These are phyloP conservation scores for Penicillium ucsense DNA, from an alignment of 495 filamentous ascomycete species.

Conservation along the genomic window DNA sequence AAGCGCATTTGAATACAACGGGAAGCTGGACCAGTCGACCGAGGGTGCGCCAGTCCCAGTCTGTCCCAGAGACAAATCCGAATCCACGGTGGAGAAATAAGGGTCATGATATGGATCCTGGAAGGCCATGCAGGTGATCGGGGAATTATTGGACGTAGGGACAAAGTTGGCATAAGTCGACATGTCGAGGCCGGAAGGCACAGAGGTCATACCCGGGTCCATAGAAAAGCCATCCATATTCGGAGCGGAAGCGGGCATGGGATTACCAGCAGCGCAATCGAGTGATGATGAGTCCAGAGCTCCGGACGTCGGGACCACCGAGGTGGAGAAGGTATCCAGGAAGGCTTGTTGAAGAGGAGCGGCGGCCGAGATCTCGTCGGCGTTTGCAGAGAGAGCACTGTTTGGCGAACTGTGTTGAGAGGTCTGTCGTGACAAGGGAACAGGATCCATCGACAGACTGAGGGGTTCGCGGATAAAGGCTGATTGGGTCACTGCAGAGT, in stretches of 20 bases:
- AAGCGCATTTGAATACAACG: constrained; percentile 49
- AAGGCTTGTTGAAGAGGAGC: constrained; percentile 54
- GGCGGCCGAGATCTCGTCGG: constrained; percentile 48
- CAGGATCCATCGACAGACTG: constrained; percentile 12
- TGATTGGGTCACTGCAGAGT: constrained; percentile 43
- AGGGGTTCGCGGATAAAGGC: constrained; percentile 30
- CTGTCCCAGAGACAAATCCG: constrained; percentile 57
- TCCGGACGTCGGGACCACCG: constrained; percentile 25
- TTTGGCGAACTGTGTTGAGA: constrained; percentile 67
- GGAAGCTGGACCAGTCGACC: constrained; percentile 68
- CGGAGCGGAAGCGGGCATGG: constrained; percentile 14
- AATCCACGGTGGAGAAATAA: constrained; percentile 43
- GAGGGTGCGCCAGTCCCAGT: constrained; percentile 52
- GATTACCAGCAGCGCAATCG: constrained; percentile 9
- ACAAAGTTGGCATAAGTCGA: constrained; percentile 27
- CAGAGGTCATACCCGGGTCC: constrained; percentile 30
- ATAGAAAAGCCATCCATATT: constrained; percentile 26
- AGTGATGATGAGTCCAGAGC: constrained; percentile 29
- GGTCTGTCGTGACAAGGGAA: constrained; percentile 13
- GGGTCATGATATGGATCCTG: constrained; percentile 35
- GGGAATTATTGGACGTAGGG: constrained; percentile 24
- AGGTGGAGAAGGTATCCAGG: constrained; percentile 40
- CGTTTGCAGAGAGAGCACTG: constrained; percentile 41
- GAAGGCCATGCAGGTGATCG: constrained; percentile 34
- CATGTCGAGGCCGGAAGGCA: constrained; percentile 30